These are phyloP conservation scores for Aureobasidium pullulans DNA, from an alignment of 2,329 filamentous ascomycete species.

Conservation along the genomic window DNA sequence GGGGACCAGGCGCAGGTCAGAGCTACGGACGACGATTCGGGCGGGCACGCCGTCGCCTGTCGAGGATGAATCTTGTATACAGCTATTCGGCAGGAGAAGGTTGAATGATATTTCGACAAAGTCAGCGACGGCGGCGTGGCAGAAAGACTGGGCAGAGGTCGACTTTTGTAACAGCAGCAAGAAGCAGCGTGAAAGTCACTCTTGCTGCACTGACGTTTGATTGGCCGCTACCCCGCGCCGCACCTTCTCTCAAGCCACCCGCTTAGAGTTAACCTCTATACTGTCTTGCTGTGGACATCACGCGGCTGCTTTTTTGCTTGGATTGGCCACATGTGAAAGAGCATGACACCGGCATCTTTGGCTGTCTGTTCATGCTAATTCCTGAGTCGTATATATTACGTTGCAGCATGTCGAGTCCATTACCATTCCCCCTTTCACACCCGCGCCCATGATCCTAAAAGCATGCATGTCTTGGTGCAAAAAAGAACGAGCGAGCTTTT, in stretches of 20 bases:
- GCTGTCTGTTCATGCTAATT: neutral
- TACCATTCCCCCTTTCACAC: neutral
- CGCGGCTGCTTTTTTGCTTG: neutral
- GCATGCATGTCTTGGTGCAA: conserved; percentile 18
- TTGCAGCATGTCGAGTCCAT: conserved; percentile 5
- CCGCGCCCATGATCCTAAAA: neutral
- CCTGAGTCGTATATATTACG: conserved; percentile 1
- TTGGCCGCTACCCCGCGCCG: conserved; percentile 7
- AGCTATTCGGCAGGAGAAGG: neutral
- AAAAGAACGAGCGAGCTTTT: neutral
- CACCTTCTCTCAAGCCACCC: conserved; percentile 1
- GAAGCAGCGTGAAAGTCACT: neutral
- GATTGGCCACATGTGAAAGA: neutral
- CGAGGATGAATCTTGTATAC: neutral
- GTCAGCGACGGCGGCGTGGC: conserved; percentile 2
- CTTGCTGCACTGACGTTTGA: neutral
- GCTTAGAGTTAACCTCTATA: neutral
- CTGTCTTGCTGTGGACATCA: conserved; percentile 3
- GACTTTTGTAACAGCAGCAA: conserved; percentile 5
- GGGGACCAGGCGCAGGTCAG: neutral
- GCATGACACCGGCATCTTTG: neutral
- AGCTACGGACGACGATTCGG: neutral
- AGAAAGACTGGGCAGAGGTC: neutral
- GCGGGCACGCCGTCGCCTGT: conserved; percentile 13
- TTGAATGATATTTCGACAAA: neutral